Base-by-base conservation (phyloP, 768 basidiomycete genomes). In the Exidia glandulosa region DNA sequence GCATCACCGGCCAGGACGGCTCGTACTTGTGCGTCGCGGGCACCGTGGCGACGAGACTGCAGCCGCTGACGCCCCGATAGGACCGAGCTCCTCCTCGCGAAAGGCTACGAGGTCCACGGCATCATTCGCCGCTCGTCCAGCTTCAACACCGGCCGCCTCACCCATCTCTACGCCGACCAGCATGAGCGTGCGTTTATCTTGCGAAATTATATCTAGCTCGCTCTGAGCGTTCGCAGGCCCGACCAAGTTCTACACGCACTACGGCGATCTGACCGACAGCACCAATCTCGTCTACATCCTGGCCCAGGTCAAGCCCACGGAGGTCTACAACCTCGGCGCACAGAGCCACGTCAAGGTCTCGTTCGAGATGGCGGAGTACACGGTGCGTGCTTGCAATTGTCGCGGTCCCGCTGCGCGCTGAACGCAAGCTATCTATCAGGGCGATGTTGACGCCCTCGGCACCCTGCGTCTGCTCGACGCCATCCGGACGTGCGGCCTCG, bases 291-390 rank as follows among this genome's bases (percentile, higher is more conserved):
- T 96, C 50, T 94, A 94, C 74, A 88, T 97, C 76, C 87, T 98
- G 71, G 88, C 95, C 2, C 86, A 91, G 67, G 93, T 96, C 59
- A 89, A 89, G 72, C 94, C 94, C 2, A 87, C 92, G 25, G 95
- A 98, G 75, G 87, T 98, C 62, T 98, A 96, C 83, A 98, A 97
- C 73, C 86, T 98, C 57, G 94, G 93, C 50, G 94, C 94, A 16
- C 94, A 98, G 73, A 93, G 90, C 47, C 94, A 98, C 76, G 94
- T 98, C 78, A 98, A 98, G 74, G 94, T 98, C 64, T 96, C 94
- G 30, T 98, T 98, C 72, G 95, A 97, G 74, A 95, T 98, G 92
- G 91, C 94, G 29, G 94, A 98, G 74, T 98, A 98, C 76, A 98
- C 95, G 0, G 75, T 73, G 29, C 56, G 70, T 62, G 16, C 25